Percentiles rank a stretch among this genome's conserved stretches.
phyloP scores from a whole-genome alignment of 2,329 filamentous ascomycete species.

The Penicillium sp. region DNA sequence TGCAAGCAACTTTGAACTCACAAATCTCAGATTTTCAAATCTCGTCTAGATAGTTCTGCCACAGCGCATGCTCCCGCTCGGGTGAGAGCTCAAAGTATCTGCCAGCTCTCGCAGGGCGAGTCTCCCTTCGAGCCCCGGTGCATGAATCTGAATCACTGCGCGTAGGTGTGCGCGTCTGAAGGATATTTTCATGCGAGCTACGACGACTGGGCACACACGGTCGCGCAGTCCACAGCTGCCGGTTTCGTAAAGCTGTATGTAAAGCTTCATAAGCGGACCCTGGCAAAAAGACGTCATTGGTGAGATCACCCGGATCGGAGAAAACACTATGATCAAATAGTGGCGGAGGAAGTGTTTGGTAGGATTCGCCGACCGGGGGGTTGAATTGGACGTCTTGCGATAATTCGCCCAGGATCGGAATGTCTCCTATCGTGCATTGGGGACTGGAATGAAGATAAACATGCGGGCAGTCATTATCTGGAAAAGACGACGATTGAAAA shows the following conservation, averaged over 20 bases:
- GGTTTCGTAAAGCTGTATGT: slow-evolving; percentile 43
- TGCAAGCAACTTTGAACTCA: too few species aligned
- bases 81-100: slow-evolving; percentile 25
- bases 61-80: slow-evolving; percentile 28
- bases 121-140: slow-evolving; percentile 4
- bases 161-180: slow-evolving; percentile 10
- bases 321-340: slow-evolving; percentile 23
- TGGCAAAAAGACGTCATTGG: slow-evolving; percentile 49
- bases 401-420: slow-evolving; percentile 16
- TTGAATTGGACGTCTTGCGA: slow-evolving; percentile 9
- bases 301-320: slow-evolving; percentile 21
- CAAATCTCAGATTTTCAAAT: too few species aligned
- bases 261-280: slow-evolving; percentile 46
- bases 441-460: slow-evolving; percentile 23
- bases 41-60: slow-evolving; percentile 31
- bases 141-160: slow-evolving; percentile 6
- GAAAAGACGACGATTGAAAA: slow-evolving; percentile 4
- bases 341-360: slow-evolving; percentile 19
- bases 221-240: slow-evolving; percentile 43
- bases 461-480: slow-evolving; percentile 14
- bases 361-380: slow-evolving; percentile 12
- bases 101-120: slow-evolving; percentile 13
- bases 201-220: slow-evolving; percentile 36
- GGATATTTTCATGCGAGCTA: slow-evolving; percentile 19
- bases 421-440: slow-evolving; percentile 20